A percentile compares a stretch with the other conserved stretches of the same genome.
Evolutionary conservation across 1,139 yeast genomes (phyloP).

Genomic region (Nakaseomyces delphensis): DNA sequence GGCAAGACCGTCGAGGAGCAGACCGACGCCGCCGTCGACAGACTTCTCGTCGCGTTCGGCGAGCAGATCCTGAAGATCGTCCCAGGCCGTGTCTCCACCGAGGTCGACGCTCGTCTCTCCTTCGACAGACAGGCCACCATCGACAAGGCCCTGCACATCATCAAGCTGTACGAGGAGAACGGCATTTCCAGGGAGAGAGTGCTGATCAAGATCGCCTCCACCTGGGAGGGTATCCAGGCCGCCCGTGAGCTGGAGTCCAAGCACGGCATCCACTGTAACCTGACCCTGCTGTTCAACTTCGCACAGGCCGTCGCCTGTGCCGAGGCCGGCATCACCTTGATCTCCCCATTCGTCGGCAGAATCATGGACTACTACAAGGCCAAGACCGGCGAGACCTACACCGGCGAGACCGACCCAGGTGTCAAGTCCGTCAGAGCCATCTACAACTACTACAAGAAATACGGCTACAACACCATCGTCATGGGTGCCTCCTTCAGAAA

Average conservation of each 20-base stretch:
- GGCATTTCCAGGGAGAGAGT: slow-evolving; percentile 86
- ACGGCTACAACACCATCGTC: slow-evolving; percentile 91
- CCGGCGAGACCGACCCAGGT: slow-evolving; percentile 86
- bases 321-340: slow-evolving; percentile 91
- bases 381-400: slow-evolving; percentile 79
- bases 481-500: slow-evolving; percentile 99
- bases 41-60: slow-evolving; percentile 93
- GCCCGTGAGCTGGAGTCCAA: slow-evolving; percentile 90
- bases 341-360: slow-evolving; percentile 98
- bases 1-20: slow-evolving; percentile 53
- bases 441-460: slow-evolving; percentile 97
- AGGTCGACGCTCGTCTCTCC: slow-evolving; percentile 96
- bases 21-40: slow-evolving; percentile 75
- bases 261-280: slow-evolving; percentile 88
- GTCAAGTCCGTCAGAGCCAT: slow-evolving; percentile 79
- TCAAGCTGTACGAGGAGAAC: slow-evolving; percentile 68
- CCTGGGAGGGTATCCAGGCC: slow-evolving; percentile 99
- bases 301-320: slow-evolving; percentile 99
- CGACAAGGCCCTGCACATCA: slow-evolving; percentile 83
- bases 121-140: slow-evolving; percentile 90
- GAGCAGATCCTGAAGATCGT: slow-evolving; percentile 85
- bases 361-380: slow-evolving; percentile 98
- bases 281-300: slow-evolving; percentile 89
- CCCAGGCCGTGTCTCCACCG: slow-evolving; percentile 99
- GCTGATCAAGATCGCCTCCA: slow-evolving; percentile 92